Percentiles rank a stretch among this genome's conserved stretches.
These are phyloP conservation scores for Naganishia onofrii DNA, from an alignment of 768 basidiomycete genomes.

Conservation along the genomic window DNA sequence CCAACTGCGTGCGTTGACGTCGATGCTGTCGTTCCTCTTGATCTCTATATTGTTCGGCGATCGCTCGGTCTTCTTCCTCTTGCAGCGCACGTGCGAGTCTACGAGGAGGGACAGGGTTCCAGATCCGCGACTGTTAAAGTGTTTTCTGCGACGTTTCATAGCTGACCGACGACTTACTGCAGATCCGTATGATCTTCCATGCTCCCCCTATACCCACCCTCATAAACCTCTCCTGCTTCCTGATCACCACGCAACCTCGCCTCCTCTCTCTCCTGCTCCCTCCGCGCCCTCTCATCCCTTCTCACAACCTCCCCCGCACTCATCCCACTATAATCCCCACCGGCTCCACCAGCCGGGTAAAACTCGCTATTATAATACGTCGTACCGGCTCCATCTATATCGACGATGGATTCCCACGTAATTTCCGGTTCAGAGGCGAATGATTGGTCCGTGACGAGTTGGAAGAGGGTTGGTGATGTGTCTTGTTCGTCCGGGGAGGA, in stretches of 20 bases:
- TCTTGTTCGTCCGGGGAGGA: conserved; percentile 24
- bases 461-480: conserved; percentile 62
- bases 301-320: conserved; percentile 32
- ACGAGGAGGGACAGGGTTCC: too few relatives aligned
- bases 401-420: conserved; percentile 87
- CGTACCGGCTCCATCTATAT: conserved; percentile 74
- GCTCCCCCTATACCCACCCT: conserved; percentile 38
- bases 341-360: conserved; percentile 63
- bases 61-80: conserved; percentile 65
- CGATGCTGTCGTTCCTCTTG: conserved; percentile 23
- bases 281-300: conserved; percentile 54
- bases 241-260: background rate
- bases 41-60: conserved; percentile 33
- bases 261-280: conserved; percentile 54
- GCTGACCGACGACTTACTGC: background rate
- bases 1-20: conserved; percentile 49
- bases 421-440: conserved; percentile 74
- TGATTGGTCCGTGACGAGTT: conserved; percentile 78
- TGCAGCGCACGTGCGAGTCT: conserved; percentile 74
- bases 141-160: too few relatives aligned
- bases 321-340: conserved; percentile 61
- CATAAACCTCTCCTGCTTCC: conserved; percentile 23
- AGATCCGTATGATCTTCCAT: conserved; percentile 58
- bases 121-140: too few relatives aligned
- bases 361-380: conserved; percentile 77